Base-by-base conservation (phyloP, 177 flowering plant genomes). In the Vitis hybrid region DNA sequence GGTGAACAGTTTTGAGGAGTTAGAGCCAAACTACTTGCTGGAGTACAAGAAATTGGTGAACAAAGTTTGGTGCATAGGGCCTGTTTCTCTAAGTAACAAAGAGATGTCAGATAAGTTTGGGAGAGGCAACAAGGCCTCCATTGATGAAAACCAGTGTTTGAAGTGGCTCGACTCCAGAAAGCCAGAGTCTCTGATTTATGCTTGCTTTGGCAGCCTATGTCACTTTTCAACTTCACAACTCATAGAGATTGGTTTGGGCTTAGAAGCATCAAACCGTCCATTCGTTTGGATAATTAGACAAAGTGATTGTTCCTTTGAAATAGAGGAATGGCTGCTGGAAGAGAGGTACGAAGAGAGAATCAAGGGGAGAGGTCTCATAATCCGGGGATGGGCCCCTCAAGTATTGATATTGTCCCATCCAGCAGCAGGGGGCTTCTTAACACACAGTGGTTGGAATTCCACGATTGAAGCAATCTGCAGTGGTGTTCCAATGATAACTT, bases 341-440 rank as follows among this genome's bases (percentile, higher is more conserved):
- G 59, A 63, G 5, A 50, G 55, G 1, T 77, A 48, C 46, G 76
- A 72, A 11, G 70, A 70, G 12, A 69, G 76, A 51, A 16, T 19
- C 1, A 19, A 56, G 35, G 80, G 61, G 12, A 69, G 76, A 46
- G 76, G 80, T 2, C 60, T 73, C 0, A 9, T 77, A 5, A 60
- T 77, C 2, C 19, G 60, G 6, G 80, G 76, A 0, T 77, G 80
- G 80, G 80, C 76, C 4, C 80, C 80, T 9, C 80, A 77, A 27
- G 51, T 69, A 0, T 27, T 51, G 52, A 69, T 77, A 11, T 30
- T 77, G 52, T 69, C 76, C 4, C 80, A 77, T 18, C n/a, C 60
- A 1, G 64, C 79, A 11, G 30, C 50, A 11, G 79, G 75, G 15
- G 72, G 68, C 50, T 76, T 76, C 67, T 32, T 76, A 48, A 21